Base-by-base conservation (phyloP, 768 basidiomycete species). In the Tremella fuciformis region DNA sequence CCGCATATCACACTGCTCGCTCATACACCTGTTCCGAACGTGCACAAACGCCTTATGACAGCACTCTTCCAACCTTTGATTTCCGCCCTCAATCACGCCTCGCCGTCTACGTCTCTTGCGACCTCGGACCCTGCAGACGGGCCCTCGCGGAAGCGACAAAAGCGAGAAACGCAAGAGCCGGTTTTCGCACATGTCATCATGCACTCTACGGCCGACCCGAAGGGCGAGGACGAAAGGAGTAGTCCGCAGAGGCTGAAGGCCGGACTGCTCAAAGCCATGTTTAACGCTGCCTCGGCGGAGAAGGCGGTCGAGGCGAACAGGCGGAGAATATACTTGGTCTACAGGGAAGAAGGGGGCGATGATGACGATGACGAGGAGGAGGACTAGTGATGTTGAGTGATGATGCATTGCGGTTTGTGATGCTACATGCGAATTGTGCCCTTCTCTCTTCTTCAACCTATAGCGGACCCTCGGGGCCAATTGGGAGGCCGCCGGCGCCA, bases 281-380 rank as follows among this genome's bases (percentile, higher is more conserved):
- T 94, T 69, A 82, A 86, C 16, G 77, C 84, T 29, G 91, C 91
- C 34, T 86, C 71, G 13, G 60, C 67, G 22, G 63, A 83, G 38
- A 80, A 84, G 59, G 84, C 86, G n/a, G 86, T 88, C 40, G 82
- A 84, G 68, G 88, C 90, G 65, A 91, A 87, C 75, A 82, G 92
- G 66, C 80, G 88, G 76, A 89, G 84, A 79, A 82, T 97, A 78
- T 94, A 92, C 73, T 81, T 81, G 4, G 76, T 91, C 24, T 94
- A 89, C 84, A 87, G 86, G 76, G 83, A 77, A 47, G 62, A 67
- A 40, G 76, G 70, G n/a, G 76, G 71, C n/a, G 75, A 69, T 38
- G 77, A 76, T 46, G 74, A 75, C 34, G 74, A 76, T 22, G 74
- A 75, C 34, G 74, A 76, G 21, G 62, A 65, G 15, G 56, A 58